phyloP scores from a whole-genome alignment of 352 stramenopile species.

The Peronosclerospora sorghi region DNA sequence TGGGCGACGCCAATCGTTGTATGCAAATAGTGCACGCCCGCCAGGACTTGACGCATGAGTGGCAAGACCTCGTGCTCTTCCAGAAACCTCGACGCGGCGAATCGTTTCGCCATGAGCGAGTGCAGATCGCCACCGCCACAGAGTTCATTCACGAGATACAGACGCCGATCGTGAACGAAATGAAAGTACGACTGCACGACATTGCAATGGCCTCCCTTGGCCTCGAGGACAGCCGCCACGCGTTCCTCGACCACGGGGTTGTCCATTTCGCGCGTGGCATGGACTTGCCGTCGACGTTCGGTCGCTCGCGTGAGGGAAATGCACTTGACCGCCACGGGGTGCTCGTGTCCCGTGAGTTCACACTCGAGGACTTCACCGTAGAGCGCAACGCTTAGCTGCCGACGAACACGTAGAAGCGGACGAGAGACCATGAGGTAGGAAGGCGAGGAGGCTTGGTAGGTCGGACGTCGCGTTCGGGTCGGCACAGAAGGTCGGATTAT shows the following conservation, averaged over 20 bases:
- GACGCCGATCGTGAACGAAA: slow-evolving; percentile 9
- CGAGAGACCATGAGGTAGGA: not conserved
- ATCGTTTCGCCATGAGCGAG: slow-evolving; percentile 9
- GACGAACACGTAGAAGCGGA: slow-evolving; percentile 8
- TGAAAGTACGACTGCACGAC: slow-evolving; percentile 19
- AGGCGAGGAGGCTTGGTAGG: not conserved
- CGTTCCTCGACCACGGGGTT: slow-evolving; percentile 18
- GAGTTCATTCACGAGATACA: slow-evolving; percentile 43
- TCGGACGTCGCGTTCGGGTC: not conserved
- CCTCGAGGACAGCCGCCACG: slow-evolving; percentile 6
- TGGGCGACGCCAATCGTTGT: slow-evolving; percentile 23
- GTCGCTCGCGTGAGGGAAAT: slow-evolving; percentile 10
- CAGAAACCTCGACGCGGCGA: slow-evolving; percentile 5
- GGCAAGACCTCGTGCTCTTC: slow-evolving; percentile 18
- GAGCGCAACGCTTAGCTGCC: slow-evolving; percentile 8
- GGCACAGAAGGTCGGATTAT: not conserved
- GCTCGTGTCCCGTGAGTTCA: slow-evolving; percentile 2
- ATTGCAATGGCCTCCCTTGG: slow-evolving; percentile 19
- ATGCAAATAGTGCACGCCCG: slow-evolving; percentile 36
- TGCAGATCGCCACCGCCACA: slow-evolving; percentile 39
- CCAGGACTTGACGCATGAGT: slow-evolving; percentile 28
- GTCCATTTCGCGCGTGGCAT: slow-evolving; percentile 11
- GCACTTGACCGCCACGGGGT: slow-evolving; percentile 21
- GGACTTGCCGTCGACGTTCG: slow-evolving; percentile 1
- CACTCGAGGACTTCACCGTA: slow-evolving; percentile 27